Percentiles rank a stretch among this genome's conserved stretches.
Evolutionary conservation across 1,139 yeast genomes (phyloP).

Genomic region (Yamadazyma spencermartinsiae): DNA sequence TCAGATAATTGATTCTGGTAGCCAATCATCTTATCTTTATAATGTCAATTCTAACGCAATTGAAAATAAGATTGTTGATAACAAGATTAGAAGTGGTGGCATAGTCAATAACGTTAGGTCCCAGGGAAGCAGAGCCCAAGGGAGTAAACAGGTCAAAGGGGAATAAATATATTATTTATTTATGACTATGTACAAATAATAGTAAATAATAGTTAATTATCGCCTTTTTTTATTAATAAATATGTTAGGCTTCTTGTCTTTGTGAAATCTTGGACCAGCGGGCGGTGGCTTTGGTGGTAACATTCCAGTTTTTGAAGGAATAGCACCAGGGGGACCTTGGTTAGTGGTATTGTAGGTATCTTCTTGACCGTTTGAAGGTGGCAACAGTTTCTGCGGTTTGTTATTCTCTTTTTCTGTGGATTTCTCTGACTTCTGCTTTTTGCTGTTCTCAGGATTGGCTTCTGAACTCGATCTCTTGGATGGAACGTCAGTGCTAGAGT

Average conservation of each 20-base stretch:
- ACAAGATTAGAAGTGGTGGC: not conserved
- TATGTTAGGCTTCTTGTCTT: conserved; percentile 7
- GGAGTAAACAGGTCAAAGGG: conserved; percentile 13
- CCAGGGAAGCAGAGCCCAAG: too few relatives aligned
- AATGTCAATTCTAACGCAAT: conserved; percentile 17
- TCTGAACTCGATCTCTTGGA: not conserved
- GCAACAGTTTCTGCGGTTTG: not conserved
- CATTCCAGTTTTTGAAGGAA: not conserved
- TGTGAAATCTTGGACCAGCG: not conserved
- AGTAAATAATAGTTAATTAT: conserved; percentile 2
- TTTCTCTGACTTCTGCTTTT: too few relatives aligned
- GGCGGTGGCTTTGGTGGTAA: not conserved
- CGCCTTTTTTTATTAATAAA: conserved; percentile 6
- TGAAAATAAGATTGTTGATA: conserved; percentile 13
- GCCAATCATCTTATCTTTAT: conserved; percentile 14
- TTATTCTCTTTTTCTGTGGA: too few relatives aligned
- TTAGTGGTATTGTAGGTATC: not conserved
- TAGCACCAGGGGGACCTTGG: not conserved
- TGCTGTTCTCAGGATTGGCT: too few relatives aligned
- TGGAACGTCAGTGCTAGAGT: not conserved
- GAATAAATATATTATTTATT: conserved; percentile 8
- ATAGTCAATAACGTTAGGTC: too few relatives aligned
- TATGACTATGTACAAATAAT: conserved; percentile 2
- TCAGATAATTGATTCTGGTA: conserved; percentile 2
- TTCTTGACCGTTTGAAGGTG: too few relatives aligned